Evolutionary conservation across 306 rosid genomes (phyloP), one percentile per base, ranked within the genome.

Genomic region (Myrica gale): DNA sequence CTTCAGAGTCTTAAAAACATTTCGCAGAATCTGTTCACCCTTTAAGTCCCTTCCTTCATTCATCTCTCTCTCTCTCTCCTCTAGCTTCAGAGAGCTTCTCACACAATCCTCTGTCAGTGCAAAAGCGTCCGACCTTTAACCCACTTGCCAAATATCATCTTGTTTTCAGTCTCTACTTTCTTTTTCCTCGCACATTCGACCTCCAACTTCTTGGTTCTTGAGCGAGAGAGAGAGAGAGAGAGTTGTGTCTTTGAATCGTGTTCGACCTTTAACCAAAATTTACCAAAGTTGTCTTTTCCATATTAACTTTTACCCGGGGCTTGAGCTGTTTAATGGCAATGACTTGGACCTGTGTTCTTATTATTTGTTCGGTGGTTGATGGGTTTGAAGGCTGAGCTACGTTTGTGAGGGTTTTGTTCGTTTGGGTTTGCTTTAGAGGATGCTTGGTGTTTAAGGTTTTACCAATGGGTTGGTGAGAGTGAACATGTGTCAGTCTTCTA

Each of bases 371-470:
- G 52, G 47, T 74, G 80, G 55, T 66, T 79, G 76, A 78, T 44
- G 41, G 73, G 67, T 69, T 68, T 75, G 69, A 52, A 78, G 80
- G 79, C 52, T 81, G 78, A 81, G 86, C 71, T 76, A 57, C 69
- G 39, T 80, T 76, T 61, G 55, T 37, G 63, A 73, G 82, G 82
- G 58, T 66, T 82, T 66, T 42, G 70, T 42, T 66, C 17, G 70
- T 66, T 69, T 71, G 75, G 79, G 67, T 82, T 82, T 77, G 74
- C 67, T 79, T 81, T 79, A 71, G 77, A 76, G 89, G 80, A 85
- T 84, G 94, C 94, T 86, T 87, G 76, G 85, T 80, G 77, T 86
- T 83, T 71, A 89, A 91, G 97, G 83, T 72, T 91, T 78, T 77
- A 62, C 70, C 85, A 77, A 80, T 87, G 82, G 77, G 89, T 88